Evolutionary conservation across 331 rosid genomes (phyloP), one percentile per base, ranked within the genome.

Genomic region (Quercus phellos): DNA sequence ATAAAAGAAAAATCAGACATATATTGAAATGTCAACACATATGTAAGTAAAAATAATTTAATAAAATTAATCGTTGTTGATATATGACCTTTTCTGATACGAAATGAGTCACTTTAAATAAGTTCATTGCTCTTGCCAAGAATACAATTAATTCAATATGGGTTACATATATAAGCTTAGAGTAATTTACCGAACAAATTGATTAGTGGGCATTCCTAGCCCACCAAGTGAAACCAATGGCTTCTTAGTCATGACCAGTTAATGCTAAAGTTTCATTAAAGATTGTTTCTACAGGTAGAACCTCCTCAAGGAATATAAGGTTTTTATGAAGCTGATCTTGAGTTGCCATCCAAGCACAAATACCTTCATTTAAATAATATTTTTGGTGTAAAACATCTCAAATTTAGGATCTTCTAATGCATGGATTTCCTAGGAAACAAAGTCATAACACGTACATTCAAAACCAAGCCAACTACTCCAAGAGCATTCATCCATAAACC

Each of bases 401-500:
- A 53, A 53, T 29, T 73, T 13, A 26, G 0, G 29, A 73, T 73
- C 67, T 72, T 72, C 46, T n/a, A 58, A 3, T 72, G 7, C 64
- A 72, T 58, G 12, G 66, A 53, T 72, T 72, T 72, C 64, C 64
- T 72, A 27, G 29, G 64, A 72, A 72, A 72, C 14, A 8, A 72
- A 72, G 76, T 54, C 50, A 72, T 72, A 72, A 17, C 55, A 6
- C 18, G 6, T 72, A 79, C 4, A 7, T 61, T 73, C 5, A 72
- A 19, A 70, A 35, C 73, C 51, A 60, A 18, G 24, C 18, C 29
- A 10, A 38, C 59, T 74, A 60, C 71, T 74, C 51, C 14, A 26
- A 73, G 60, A 70, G 67, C 68, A 69, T 13, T 80, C 67, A 74
- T 74, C 84, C 55, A 80, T 56, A 63, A 73, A 73, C 18, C 7